Base-by-base conservation (phyloP, 345 rosid genomes). In the Boechera stricta region DNA sequence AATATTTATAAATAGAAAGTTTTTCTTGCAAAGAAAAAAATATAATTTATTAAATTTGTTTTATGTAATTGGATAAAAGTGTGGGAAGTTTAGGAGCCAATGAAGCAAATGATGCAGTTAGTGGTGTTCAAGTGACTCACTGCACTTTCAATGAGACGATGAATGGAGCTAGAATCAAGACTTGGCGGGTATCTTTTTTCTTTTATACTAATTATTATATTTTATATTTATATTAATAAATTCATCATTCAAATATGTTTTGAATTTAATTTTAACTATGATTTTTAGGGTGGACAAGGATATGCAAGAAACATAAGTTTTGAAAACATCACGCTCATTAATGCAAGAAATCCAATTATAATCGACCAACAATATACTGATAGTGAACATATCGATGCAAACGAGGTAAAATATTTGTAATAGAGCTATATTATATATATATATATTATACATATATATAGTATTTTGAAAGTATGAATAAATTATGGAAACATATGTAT, bases 161-260 rank as follows among this genome's bases (percentile, higher is more conserved):
- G 45, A 76, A 76, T 69, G 79, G 79, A 60, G 79, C 74, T 59
- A 68, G 74, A 51, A 76, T 76, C 38, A 76, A 76, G 74, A 76
- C 79, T 10, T 76, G 62, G 39, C 12, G 2, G 69, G 79, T 76
- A 45, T 7, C 2, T 6, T 3, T 53, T 42, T n/a, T 39, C 45
- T 41, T 41, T 0, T 39, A 35, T 31, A 64, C 16, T 32, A 10
- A 3, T 73, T 31, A 5, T n/a, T 21, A 3, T 2, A 35, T 33
- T 9, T 35, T n/a, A 16, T 8, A 7, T 36, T 12, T 5, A 16
- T 5, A 5, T 11, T 11, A 16, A 28, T 52, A n/a, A 42, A 42
- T 1, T 42, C 4, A 11, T 11, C 0, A 42, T 42, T 11, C 3
- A 41, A 11, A 12, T 4, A 42, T 42, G 15, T 7, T 42, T 41